Base-by-base conservation (phyloP, 2,329 filamentous ascomycete species). In the Hyphodiscus sp. region DNA sequence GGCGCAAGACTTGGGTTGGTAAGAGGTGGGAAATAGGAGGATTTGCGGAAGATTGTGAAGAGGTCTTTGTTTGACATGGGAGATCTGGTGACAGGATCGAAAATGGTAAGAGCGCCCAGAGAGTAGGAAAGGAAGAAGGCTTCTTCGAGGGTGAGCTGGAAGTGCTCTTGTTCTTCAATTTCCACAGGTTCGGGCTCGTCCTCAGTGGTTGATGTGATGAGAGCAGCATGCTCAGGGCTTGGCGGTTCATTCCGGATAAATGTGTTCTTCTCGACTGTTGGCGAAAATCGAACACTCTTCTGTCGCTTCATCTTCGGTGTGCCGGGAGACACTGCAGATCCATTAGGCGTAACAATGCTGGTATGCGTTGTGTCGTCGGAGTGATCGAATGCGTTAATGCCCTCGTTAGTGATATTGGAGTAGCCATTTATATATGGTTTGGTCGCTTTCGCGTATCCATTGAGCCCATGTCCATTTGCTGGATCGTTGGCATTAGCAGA, bases 81-180 rank as follows among this genome's bases (percentile, higher is more conserved):
- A 19, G 66, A 60, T 8, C 73, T 70, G 0, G 74, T 78, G 1
- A 63, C 60, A 1, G 75, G 71, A 54, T 85, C 77, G 1, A 72
- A 72, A 13, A 97, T 76, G 2, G 77, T 72, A 9, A 99, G 77
- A 3, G 80, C 80, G 0, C 92, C 92, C 1, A 99, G 75, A 0
- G 80, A 86, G 67, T 95, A 97, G 4, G 76, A 77, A 10, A 99
- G 78, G 68, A 96, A 99, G 71, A 97, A 95, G 0, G 91, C 86
- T 70, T 99, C 94, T 69, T 96, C 91, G 0, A 86, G 80, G 2
- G 86, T 91, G 9, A 99, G 77, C 67, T 97, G 94, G n/a, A 96
- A 82, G 65, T 96, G 91, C 65, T 99, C 94, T 71, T 87, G 70
- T 73, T 82, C 73, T 52, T 74, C 63, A 53, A 77, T 68, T 8